These are phyloP conservation scores for Geopyxis carbonaria DNA, from an alignment of 495 filamentous ascomycete genomes.

Conservation along the genomic window DNA sequence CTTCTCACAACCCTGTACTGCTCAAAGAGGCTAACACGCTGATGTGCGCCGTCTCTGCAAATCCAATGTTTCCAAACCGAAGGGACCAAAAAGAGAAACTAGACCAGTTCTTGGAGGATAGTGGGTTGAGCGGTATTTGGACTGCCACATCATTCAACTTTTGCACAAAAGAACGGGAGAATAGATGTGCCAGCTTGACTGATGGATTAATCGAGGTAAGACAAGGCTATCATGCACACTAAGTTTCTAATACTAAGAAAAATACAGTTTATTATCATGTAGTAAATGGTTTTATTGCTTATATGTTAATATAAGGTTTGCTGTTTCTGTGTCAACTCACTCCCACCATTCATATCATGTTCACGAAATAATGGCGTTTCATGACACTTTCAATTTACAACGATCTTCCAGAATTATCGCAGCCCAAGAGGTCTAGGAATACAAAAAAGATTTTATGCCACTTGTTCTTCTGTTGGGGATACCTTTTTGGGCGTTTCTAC, in stretches of 20 bases:
- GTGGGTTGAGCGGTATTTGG: conserved; percentile 23
- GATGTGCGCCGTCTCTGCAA: conserved; percentile 18
- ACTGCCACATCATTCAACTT: conserved; percentile 21
- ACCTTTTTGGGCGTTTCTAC: too few relatives aligned
- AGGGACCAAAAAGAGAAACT: conserved; percentile 15
- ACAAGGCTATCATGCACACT: background rate
- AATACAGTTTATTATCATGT: conserved; percentile 7
- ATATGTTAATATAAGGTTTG: too few relatives aligned
- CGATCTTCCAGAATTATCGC: too few relatives aligned
- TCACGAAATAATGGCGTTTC: too few relatives aligned
- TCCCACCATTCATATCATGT: too few relatives aligned
- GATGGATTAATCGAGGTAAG: conserved; percentile 23
- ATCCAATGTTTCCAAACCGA: conserved; percentile 20
- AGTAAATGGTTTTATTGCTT: too few relatives aligned
- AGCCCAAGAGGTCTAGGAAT: too few relatives aligned
- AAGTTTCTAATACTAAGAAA: background rate
- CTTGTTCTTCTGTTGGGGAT: too few relatives aligned
- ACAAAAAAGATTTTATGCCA: too few relatives aligned
- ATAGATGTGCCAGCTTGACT: conserved; percentile 24
- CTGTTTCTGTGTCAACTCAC: too few relatives aligned
- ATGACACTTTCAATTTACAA: too few relatives aligned
- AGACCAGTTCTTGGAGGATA: conserved; percentile 11
- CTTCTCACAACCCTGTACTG: conserved; percentile 18
- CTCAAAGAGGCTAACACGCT: conserved; percentile 22
- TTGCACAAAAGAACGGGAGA: conserved; percentile 21